Evolutionary conservation across 2,329 filamentous ascomycete species (phyloP).

Genomic region (Alternaria hordeiaustralica): DNA sequence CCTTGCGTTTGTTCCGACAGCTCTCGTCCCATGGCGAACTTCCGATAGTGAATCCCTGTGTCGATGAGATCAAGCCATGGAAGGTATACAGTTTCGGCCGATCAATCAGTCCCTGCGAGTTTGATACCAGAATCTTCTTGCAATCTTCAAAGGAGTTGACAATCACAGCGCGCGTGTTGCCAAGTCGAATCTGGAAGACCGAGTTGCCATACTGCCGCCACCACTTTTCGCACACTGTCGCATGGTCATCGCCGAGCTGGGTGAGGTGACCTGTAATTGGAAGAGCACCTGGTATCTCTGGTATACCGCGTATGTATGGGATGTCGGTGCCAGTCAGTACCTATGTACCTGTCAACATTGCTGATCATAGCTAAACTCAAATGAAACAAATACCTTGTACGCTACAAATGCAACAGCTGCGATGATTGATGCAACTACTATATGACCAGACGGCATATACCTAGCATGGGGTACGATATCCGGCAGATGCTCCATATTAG

Average conservation of each 20-base stretch:
- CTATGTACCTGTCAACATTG: conserved; percentile 11
- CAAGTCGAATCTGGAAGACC: conserved; percentile 61
- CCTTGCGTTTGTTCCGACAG: conserved; percentile 61
- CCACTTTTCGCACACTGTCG: conserved; percentile 59
- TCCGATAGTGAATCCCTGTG: conserved; percentile 63
- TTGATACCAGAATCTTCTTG: conserved; percentile 57
- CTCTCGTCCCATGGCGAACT: conserved; percentile 61
- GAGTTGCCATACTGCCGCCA: conserved; percentile 57
- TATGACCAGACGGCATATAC: conserved; percentile 2
- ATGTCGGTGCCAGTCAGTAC: conserved; percentile 53
- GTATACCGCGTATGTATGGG: conserved; percentile 57
- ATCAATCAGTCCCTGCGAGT: conserved; percentile 60
- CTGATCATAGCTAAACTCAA: too few species aligned
- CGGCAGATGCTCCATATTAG: conserved; percentile 4
- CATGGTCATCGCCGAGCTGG: conserved; percentile 61
- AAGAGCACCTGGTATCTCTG: conserved; percentile 58
- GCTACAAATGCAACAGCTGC: not conserved
- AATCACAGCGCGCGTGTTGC: conserved; percentile 61
- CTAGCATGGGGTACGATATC: not conserved
- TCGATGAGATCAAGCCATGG: conserved; percentile 58
- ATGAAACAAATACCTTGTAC: conserved; percentile 4
- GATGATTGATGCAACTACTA: not conserved
- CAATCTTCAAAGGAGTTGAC: conserved; percentile 62
- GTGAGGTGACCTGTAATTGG: conserved; percentile 60
- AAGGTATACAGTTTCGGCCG: conserved; percentile 61